These are phyloP conservation scores for Leucosporidium creatinivorum DNA, from an alignment of 768 basidiomycete genomes.

Conservation along the genomic window DNA sequence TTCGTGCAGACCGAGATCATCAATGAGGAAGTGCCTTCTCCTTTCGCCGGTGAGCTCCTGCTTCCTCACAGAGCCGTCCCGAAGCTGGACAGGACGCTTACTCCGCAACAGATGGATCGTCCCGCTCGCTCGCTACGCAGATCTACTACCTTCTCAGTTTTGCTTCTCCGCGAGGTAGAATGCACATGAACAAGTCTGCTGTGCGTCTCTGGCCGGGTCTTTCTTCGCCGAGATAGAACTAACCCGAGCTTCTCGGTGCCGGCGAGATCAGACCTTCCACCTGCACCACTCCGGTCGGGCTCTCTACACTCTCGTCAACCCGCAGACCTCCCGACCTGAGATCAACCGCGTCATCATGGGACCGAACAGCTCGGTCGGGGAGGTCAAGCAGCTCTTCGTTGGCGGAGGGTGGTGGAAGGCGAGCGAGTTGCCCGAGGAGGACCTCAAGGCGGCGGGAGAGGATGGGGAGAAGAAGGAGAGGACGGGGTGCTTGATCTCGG, in stretches of 20 bases:
- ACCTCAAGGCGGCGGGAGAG: constrained; percentile 25
- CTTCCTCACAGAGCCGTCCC: background rate
- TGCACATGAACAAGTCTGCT: constrained; percentile 14
- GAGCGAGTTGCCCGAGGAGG: constrained; percentile 41
- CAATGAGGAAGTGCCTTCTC: constrained; percentile 39
- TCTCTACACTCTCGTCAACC: constrained; percentile 49
- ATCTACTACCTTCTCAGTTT: constrained; percentile 51
- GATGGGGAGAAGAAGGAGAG: constrained; percentile 34
- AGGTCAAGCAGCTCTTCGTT: constrained; percentile 49
- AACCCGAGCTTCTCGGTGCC: background rate
- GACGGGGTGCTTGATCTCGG: constrained; percentile 53
- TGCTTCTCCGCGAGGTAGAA: constrained; percentile 30
- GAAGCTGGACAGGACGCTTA: too few species aligned
- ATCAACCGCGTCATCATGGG: constrained; percentile 49
- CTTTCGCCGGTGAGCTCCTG: constrained; percentile 39
- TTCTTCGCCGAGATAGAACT: background rate
- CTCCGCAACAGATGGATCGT: constrained; percentile 35
- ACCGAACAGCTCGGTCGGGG: constrained; percentile 45
- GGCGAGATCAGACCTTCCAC: constrained; percentile 48
- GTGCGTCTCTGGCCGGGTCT: too few species aligned
- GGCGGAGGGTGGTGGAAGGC: constrained; percentile 42
- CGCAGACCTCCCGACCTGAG: constrained; percentile 38
- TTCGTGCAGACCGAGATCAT: constrained; percentile 44
- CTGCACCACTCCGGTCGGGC: constrained; percentile 51
- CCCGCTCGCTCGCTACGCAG: constrained; percentile 45